Evolutionary conservation across 257 asterid genomes (phyloP).

Genomic region (Scutellaria barbata): DNA sequence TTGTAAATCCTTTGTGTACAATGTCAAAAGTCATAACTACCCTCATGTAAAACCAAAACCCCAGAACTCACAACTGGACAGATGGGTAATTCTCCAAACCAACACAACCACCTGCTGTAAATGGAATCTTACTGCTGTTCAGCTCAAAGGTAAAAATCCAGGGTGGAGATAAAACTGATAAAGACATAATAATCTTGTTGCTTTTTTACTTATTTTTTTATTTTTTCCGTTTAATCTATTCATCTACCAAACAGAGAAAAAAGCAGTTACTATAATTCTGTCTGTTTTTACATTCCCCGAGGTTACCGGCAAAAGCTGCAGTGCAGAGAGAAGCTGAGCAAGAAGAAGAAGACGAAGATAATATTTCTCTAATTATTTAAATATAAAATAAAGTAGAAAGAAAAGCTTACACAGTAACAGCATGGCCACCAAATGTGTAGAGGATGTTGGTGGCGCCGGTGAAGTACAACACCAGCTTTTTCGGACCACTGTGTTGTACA

Average conservation of each 20-base stretch:
- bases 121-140: slow-evolving; percentile 19
- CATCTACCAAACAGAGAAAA: slow-evolving; percentile 34
- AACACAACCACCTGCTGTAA: not conserved
- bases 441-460: slow-evolving; percentile 93
- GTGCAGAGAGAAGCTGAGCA: slow-evolving; percentile 64
- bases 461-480: slow-evolving; percentile 67
- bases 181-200: not conserved
- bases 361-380: slow-evolving; percentile 7
- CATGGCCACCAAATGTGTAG: slow-evolving; percentile 93
- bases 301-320: slow-evolving; percentile 82
- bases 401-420: slow-evolving; percentile 79
- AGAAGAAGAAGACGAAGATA: slow-evolving; percentile 39
- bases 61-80: not conserved
- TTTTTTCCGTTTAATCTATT: not conserved
- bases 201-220: not conserved
- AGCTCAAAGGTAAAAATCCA: not conserved
- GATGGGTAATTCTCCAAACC: not conserved
- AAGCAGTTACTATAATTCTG: slow-evolving; percentile 49
- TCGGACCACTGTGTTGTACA: slow-evolving; percentile 73
- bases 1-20: not conserved
- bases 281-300: slow-evolving; percentile 46
- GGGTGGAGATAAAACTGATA: not conserved
- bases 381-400: not conserved
- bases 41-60: slow-evolving; percentile 14
- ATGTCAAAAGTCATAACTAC: slow-evolving; percentile 31